Base-by-base conservation (phyloP, 768 basidiomycete species). In the Rossbeevera mucosa region DNA sequence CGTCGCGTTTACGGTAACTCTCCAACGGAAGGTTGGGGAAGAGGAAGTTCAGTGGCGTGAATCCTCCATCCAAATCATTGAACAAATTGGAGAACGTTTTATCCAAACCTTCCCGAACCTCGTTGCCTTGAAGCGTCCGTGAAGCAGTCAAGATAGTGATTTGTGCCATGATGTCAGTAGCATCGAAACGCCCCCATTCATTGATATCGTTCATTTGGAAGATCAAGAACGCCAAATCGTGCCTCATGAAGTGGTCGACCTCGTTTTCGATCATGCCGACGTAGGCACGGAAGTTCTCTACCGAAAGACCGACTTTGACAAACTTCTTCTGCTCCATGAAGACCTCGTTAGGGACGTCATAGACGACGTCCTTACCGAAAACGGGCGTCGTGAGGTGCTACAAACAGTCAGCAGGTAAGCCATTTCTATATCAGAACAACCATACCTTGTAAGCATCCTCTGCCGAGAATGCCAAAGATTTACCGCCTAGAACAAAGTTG, bases 281-380 rank as follows among this genome's bases (percentile, higher is more conserved):
- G 47, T 99, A 98, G 26, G 83, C 77, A 40, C 86, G 82, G 69
- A 99, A 83, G 70, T 94, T 94, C 24, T 98, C 94, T 12, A 82
- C 83, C 11, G 93, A 90, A 20, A 99, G 82, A 21, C 96, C 94
- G 55, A 93, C 85, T 74, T 99, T 99, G 71, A 98, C 87, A 64
- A 97, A 97, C 67, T 88, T 89, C 79, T 99, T 99, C 70, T 99
- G 96, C 63, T 99, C 94, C 94, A 99, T 98, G 71, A 99, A 85
- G 42, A 89, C 73, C 44, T 94, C 90, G 69, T 98, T 98, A 28
- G 96, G 95, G 47, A 91, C 85, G 61, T 98, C 96, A 67, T 98
- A 99, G 11, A 97, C 94, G 43, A 99, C 96, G 44, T 91, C 94
- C 64, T 92, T 93, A 42, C 96, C 96, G 63, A 99, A 99, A 12